Evolutionary conservation across 371 early-diverging fungal species (phyloP).

Genomic region (Sporodiniella umbellata): DNA sequence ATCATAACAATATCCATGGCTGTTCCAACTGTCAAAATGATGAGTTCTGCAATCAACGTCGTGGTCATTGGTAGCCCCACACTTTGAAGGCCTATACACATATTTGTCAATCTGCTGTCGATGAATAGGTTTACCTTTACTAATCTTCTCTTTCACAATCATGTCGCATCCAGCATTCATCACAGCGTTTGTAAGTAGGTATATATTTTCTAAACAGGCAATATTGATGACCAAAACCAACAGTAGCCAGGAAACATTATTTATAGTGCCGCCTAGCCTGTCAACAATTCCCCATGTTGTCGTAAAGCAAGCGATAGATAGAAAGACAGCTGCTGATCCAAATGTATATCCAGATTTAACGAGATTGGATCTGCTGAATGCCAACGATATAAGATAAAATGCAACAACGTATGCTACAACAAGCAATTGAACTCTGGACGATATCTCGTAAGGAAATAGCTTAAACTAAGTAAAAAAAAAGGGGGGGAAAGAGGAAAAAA

Average conservation of each 20-base stretch:
- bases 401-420: constrained; percentile 18
- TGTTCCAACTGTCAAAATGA: constrained; percentile 52
- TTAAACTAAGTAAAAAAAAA: constrained; percentile 20
- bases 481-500: too few species aligned
- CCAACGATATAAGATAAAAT: constrained; percentile 64
- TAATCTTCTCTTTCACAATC: constrained; percentile 68
- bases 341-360: constrained; percentile 75
- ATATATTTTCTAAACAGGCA: constrained; percentile 71
- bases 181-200: constrained; percentile 67
- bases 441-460: constrained; percentile 23
- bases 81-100: constrained; percentile 52
- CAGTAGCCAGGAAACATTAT: constrained; percentile 51
- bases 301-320: constrained; percentile 29
- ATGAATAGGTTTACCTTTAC: constrained; percentile 31
- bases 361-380: constrained; percentile 60
- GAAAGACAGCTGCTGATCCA: constrained; percentile 59
- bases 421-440: constrained; percentile 18
- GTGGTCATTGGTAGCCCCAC: constrained; percentile 62
- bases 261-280: constrained; percentile 20
- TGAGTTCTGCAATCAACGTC: constrained; percentile 54
- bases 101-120: background rate
- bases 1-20: constrained; percentile 55
- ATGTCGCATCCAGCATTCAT: constrained; percentile 64
- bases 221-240: constrained; percentile 67
- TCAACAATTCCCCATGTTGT: constrained; percentile 29